Conservation (phyloP, 2,329 filamentous ascomycete species). For the Xylariaceae sp. region DNA sequence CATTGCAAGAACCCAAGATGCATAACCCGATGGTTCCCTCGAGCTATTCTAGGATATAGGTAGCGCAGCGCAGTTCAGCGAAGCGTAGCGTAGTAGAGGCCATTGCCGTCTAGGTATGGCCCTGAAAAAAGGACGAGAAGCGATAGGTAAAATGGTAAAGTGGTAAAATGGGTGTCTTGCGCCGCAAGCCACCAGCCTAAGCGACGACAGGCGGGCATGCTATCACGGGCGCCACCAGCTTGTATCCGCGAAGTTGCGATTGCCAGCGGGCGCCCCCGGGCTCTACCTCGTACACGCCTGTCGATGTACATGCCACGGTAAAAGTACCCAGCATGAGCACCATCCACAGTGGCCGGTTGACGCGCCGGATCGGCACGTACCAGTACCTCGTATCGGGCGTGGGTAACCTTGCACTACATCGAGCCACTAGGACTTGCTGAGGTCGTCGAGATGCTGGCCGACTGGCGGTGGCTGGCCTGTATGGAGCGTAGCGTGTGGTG, state of each 20-base stretch:
- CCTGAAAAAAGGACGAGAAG: background rate
- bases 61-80: too few species aligned
- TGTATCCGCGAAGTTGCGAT: background rate
- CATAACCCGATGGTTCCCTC: background rate
- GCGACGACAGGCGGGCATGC: conserved; percentile 9
- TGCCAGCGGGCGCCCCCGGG: too few species aligned
- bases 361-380: conserved; percentile 18
- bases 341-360: background rate
- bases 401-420: background rate
- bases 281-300: background rate
- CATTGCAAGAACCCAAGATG: background rate
- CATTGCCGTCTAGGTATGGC: background rate
- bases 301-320: background rate
- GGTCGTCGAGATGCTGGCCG: conserved; percentile 12
- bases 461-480: conserved; percentile 9
- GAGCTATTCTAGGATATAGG: background rate
- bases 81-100: background rate
- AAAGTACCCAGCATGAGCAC: background rate
- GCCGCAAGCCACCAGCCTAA: conserved; percentile 1
- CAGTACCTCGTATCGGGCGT: conserved; percentile 15
- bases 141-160: background rate
- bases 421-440: background rate
- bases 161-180: conserved; percentile 1
- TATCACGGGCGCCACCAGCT: background rate
- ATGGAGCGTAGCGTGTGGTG: too few species aligned